These are phyloP conservation scores for Berkeleyomyces basicola DNA, from an alignment of 2,329 filamentous ascomycete species.

Conservation along the genomic window DNA sequence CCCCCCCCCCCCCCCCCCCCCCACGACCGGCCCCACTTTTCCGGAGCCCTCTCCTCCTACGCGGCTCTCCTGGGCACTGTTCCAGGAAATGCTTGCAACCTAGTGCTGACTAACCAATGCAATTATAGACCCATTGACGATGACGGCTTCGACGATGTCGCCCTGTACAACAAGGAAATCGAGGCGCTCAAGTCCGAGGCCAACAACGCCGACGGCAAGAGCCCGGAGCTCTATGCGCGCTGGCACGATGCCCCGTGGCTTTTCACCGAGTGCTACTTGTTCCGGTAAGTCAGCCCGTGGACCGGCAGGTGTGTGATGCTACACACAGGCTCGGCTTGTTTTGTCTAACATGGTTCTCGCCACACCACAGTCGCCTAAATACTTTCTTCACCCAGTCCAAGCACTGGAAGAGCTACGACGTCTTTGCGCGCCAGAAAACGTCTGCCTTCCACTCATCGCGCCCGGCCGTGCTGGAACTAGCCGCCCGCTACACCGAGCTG, in stretches of 20 bases:
- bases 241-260: constrained; percentile 87
- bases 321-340: neutral
- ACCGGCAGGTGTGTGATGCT: constrained; percentile 1
- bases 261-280: constrained; percentile 87
- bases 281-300: constrained; percentile 45
- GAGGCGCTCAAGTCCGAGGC: constrained; percentile 39
- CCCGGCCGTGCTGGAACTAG: constrained; percentile 68
- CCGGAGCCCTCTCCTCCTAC: neutral
- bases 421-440: constrained; percentile 81
- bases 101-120: constrained; percentile 9
- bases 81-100: neutral
- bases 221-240: constrained; percentile 29
- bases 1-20: neutral
- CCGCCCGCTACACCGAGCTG: constrained; percentile 60
- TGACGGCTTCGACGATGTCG: constrained; percentile 61
- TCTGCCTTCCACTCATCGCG: constrained; percentile 84
- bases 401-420: constrained; percentile 80
- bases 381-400: constrained; percentile 59
- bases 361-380: constrained; percentile 46
- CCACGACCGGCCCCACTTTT: neutral
- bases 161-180: constrained; percentile 73
- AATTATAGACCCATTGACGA: constrained; percentile 50
- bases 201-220: constrained; percentile 18
- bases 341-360: neutral
- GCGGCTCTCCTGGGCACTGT: no score